phyloP scores from a whole-genome alignment of 139 green algal species.

The Ettlia oleoabundans region DNA sequence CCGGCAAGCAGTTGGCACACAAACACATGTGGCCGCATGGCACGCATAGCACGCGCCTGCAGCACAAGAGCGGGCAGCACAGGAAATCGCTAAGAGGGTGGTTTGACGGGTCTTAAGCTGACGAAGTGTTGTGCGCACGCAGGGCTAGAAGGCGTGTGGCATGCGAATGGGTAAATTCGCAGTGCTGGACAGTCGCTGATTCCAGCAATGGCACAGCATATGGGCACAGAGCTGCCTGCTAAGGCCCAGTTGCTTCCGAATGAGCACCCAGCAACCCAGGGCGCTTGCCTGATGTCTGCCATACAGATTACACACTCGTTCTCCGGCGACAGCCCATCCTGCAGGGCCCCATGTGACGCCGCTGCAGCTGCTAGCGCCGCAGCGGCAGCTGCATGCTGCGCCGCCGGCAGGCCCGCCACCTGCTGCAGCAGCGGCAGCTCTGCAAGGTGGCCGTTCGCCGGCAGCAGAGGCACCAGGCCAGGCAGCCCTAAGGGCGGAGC shows the following conservation, averaged over 20 bases:
- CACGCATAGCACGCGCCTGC: constrained; percentile 28
- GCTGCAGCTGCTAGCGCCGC: not conserved
- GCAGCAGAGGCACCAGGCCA: not conserved
- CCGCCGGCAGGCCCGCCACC: not conserved
- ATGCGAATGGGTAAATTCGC: too few relatives aligned
- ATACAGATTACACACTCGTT: constrained; percentile 23
- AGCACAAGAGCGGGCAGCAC: not conserved
- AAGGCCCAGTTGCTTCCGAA: too few relatives aligned
- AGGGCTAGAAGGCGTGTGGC: not conserved
- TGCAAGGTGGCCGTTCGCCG: not conserved
- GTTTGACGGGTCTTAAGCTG: too few relatives aligned
- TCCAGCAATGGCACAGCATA: not conserved
- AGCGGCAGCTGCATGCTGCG: not conserved
- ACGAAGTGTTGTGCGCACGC: too few relatives aligned
- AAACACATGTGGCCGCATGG: constrained; percentile 31
- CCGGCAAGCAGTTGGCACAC: constrained; percentile 1
- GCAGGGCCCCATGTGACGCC: not conserved
- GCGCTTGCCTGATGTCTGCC: not conserved
- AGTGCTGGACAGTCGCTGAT: not conserved
- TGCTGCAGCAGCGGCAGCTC: constrained; percentile 13
- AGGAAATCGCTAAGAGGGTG: too few relatives aligned
- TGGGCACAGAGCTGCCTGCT: not conserved
- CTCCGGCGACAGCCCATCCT: not conserved
- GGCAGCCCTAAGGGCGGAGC: not conserved
- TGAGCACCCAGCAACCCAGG: not conserved